Conservation (phyloP, 2,329 filamentous ascomycete species). For the Colletotrichum sublineola region DNA sequence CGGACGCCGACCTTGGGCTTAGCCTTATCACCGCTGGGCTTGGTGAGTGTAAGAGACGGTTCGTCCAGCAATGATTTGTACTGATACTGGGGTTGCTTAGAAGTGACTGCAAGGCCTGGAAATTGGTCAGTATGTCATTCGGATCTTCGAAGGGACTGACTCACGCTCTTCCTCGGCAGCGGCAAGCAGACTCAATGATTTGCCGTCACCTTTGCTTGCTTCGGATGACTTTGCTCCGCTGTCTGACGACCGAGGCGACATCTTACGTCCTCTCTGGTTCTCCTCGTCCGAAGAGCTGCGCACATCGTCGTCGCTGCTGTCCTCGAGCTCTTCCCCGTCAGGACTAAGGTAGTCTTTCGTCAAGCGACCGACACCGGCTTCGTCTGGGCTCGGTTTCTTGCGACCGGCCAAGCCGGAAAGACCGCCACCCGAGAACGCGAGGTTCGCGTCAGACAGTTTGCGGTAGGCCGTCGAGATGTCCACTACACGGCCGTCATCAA, state of each 20-base stretch:
- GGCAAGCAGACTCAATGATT: conserved; percentile 74
- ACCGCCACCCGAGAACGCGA: conserved; percentile 73
- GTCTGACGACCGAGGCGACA: conserved; percentile 62
- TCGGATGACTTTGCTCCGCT: conserved; percentile 54
- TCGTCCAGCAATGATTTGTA: conserved; percentile 76
- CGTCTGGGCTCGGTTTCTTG: conserved; percentile 59
- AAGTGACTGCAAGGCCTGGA: conserved; percentile 66
- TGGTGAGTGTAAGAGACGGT: conserved; percentile 75
- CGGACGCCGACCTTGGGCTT: conserved; percentile 75
- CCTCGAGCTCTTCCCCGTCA: conserved; percentile 75
- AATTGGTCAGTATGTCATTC: conserved; percentile 44
- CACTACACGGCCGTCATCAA: conserved; percentile 72
- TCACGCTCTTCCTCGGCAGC: conserved; percentile 84
- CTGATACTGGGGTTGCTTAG: conserved; percentile 63
- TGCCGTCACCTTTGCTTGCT: conserved; percentile 55
- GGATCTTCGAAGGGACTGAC: conserved; percentile 51
- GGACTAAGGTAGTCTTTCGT: conserved; percentile 76
- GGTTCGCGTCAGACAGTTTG: conserved; percentile 77
- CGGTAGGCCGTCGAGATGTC: conserved; percentile 80
- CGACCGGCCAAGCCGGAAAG: conserved; percentile 72
- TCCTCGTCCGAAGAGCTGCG: conserved; percentile 75
- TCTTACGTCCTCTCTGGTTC: conserved; percentile 71
- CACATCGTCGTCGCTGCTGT: conserved; percentile 81
- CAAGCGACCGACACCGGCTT: conserved; percentile 67
- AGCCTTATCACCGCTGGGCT: conserved; percentile 71